Conservation (phyloP, 164 flowering plant genomes). For the Kingdonia uniflora region DNA sequence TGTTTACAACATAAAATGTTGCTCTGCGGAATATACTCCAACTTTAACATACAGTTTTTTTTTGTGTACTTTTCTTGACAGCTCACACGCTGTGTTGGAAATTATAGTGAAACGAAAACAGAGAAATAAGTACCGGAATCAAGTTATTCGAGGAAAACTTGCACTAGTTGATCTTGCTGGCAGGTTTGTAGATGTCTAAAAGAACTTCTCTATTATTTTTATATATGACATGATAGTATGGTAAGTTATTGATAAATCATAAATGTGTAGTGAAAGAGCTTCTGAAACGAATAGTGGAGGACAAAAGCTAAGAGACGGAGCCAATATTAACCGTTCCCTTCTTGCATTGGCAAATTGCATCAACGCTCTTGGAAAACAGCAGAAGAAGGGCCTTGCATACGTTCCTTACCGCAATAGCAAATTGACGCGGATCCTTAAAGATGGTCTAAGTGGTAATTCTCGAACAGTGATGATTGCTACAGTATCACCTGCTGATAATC, state of each 20-base stretch:
- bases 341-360: conserved; percentile 94
- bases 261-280: conserved; percentile 71
- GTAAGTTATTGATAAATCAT: conserved; percentile 3
- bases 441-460: conserved; percentile 92
- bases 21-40: too few species aligned
- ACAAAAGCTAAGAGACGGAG: conserved; percentile 90
- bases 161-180: conserved; percentile 97
- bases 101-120: conserved; percentile 65
- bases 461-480: conserved; percentile 88
- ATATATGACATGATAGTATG: too few species aligned
- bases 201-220: too few species aligned
- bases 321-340: conserved; percentile 85
- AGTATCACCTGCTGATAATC: conserved; percentile 67
- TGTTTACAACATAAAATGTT: too few species aligned
- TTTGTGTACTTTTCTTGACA: conserved; percentile 10
- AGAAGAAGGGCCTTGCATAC: conserved; percentile 92
- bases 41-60: neutral
- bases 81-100: conserved; percentile 91
- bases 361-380: conserved; percentile 87
- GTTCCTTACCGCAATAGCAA: conserved; percentile 94
- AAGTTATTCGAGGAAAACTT: conserved; percentile 74
- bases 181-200: conserved; percentile 21
- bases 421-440: conserved; percentile 86
- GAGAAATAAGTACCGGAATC: conserved; percentile 52
- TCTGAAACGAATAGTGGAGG: conserved; percentile 86